A percentile compares a stretch with the other conserved stretches of the same genome.
These are phyloP conservation scores for Cyclospora cayetanensis DNA, from an alignment of 169 alveolate species.

Conservation along the genomic window DNA sequence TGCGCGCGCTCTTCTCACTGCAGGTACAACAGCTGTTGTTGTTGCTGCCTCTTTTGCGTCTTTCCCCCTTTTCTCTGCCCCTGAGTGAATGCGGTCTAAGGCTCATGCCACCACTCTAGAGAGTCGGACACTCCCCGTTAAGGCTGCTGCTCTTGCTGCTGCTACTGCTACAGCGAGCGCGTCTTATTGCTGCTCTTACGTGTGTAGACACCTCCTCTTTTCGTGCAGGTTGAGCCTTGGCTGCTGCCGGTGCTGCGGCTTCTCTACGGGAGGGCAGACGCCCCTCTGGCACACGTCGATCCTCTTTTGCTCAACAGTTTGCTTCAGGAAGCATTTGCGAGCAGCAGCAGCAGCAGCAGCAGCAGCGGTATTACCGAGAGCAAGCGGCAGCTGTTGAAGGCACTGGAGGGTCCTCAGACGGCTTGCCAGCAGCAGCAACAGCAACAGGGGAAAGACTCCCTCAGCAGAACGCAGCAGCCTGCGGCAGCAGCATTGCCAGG, in stretches of 20 bases:
- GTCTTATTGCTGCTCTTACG: background rate
- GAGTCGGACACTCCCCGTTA: too few species aligned
- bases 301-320: conserved; percentile 43
- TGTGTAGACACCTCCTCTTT: background rate
- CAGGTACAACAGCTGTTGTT: conserved; percentile 48
- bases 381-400: background rate
- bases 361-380: too few species aligned
- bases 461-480: background rate
- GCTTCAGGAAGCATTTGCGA: conserved; percentile 17
- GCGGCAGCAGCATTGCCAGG: too few species aligned
- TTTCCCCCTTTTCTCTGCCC: background rate
- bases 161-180: background rate
- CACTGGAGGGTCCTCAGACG: background rate
- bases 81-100: background rate
- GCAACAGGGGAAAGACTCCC: too few species aligned
- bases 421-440: conserved; percentile 36
- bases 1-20: background rate
- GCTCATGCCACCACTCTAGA: background rate
- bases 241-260: conserved; percentile 39
- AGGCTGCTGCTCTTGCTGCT: background rate
- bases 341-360: conserved; percentile 54
- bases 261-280: conserved; percentile 18
- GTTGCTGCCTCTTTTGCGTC: background rate
- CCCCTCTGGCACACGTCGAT: conserved; percentile 63
- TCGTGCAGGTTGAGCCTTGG: conserved; percentile 27